Base-by-base conservation (phyloP, 306 rosid species). In the Sicyos baderoa region DNA sequence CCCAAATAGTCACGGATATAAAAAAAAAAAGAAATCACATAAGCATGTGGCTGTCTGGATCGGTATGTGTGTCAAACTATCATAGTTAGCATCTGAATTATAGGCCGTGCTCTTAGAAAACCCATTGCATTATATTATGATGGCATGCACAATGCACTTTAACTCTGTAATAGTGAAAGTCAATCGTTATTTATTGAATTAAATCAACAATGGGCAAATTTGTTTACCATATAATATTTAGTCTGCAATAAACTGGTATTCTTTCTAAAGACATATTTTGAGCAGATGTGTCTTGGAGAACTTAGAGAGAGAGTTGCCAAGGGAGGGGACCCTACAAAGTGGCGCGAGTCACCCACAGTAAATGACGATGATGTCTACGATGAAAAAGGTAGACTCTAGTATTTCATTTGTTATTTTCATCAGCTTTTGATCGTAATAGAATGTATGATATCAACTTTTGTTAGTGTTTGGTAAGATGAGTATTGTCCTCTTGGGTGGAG, bases 291-390 rank as follows among this genome's bases (percentile, higher is more conserved):
- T 72, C 84, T 89, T 15, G 77, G 88, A 79, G 99, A 93, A 76
- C 73, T 93, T 74, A 83, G 99, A 82, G 97, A 88, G 76, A 90
- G 90, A 80, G 97, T 90, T 78, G 94, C 96, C 55, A 78, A 60
- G n/a, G 99, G 97, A 49, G 97, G 97, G 45, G 99, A 93, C 79
- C 94, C 96, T n/a, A 80, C 96, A 54, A 93, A 83, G 70, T 68
- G 90, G 81, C 86, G 73, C 4, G 94, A 90, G 57, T 65, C 80
- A 13, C 87, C 85, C 0, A 83, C 67, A 44, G 73, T 75, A 45
- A 23, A 81, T 0, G 87, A 81, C 51, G 37, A 29, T 12, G 62
- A 56, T 57, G 77, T 82, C 17, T 76, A 61, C 70, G 78, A 80
- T 17, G 75, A 79, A 47, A 86, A 74, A 25, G 99, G 99, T 93